Evolutionary conservation across 2,329 filamentous ascomycete genomes (phyloP), one percentile per base, ranked within the genome.

Genomic region (Aureobasidium sp.): DNA sequence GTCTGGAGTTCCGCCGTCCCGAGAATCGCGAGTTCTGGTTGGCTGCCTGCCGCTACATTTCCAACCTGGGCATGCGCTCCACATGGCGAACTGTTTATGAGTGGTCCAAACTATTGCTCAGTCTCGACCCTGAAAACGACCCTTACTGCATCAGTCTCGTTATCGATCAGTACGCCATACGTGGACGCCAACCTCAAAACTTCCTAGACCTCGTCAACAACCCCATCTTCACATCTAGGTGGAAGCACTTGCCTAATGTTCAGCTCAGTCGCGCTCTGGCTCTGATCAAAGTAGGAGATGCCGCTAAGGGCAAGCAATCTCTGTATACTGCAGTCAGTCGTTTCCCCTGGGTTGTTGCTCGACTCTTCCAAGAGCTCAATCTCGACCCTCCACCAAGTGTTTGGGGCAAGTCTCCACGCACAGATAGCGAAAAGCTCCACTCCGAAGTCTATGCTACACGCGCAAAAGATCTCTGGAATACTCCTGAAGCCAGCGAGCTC

Each of bases 1-100:
- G 90, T 17, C 77, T 99, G 10, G 85, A 93, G 70, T 97, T 97
- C 71, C 76, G 81, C 23, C 81, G 90, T 41, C 87, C 88, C 0
- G 92, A 96, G 73, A 97, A 97, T 73, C 84, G 94, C 47, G 93
- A 97, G 73, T 86, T 99, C 66, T 96, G 90, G 87, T 84, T 97
- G 39, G 89, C 91, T 1, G 89, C 87, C 9, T 96, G 91, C 79
- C 86, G 92, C 67, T 97, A 97, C 69, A 87, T 97, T 68, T 85
- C 84, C 68, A 94, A 90, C 67, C 79, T 99, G 26, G 82, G 91
- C 17, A 87, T 91, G 76, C 93, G 95, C 68, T 91, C 92, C n/a
- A 97, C 93, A 1, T 96, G 91, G 80, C 84, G 91, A 51, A 97
- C 94, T 0, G 91, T 91, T 0, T 85, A 96, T 52, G 94, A 97